Evolutionary conservation across 257 asterid species (phyloP).

Genomic region (Ilex aquifolium): DNA sequence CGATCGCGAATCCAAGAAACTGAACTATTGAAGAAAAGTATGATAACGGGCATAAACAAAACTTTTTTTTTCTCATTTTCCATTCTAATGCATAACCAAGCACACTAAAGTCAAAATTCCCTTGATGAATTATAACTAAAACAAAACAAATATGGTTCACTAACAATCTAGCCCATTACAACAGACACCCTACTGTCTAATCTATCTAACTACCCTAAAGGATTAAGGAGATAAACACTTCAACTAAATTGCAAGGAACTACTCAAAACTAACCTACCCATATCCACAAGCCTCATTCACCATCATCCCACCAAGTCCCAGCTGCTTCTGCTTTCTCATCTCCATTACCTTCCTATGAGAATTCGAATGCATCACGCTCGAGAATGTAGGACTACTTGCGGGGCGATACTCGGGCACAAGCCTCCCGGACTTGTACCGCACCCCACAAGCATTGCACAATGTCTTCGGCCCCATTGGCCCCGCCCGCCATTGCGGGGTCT

Average conservation of each 20-base stretch:
- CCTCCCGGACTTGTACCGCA: constrained; percentile 81
- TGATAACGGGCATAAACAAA: constrained; percentile 4
- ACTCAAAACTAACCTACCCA: constrained; percentile 44
- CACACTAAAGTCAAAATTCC: constrained; percentile 30
- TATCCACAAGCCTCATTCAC: constrained; percentile 49
- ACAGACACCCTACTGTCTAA: constrained; percentile 31
- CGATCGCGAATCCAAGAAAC: constrained; percentile 4
- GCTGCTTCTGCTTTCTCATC: constrained; percentile 72
- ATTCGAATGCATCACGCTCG: constrained; percentile 58
- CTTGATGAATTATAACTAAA: constrained; percentile 29
- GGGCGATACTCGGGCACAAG: constrained; percentile 91
- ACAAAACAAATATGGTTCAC: constrained; percentile 19
- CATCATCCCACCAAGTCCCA: constrained; percentile 22
- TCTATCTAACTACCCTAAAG: constrained; percentile 36
- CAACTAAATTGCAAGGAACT: constrained; percentile 22
- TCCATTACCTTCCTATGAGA: constrained; percentile 82
- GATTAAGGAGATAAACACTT: constrained; percentile 1
- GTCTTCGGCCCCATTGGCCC: constrained; percentile 91
- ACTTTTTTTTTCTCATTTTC: constrained; percentile 14
- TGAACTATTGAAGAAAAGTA: not conserved
- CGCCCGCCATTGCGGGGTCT: constrained; percentile 92
- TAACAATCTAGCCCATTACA: constrained; percentile 29
- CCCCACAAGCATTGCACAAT: constrained; percentile 89
- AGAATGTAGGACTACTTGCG: constrained; percentile 72
- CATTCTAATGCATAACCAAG: constrained; percentile 19